Base-by-base conservation (phyloP, 1,284 basidiomycete species). In the Peniophora sp. region DNA sequence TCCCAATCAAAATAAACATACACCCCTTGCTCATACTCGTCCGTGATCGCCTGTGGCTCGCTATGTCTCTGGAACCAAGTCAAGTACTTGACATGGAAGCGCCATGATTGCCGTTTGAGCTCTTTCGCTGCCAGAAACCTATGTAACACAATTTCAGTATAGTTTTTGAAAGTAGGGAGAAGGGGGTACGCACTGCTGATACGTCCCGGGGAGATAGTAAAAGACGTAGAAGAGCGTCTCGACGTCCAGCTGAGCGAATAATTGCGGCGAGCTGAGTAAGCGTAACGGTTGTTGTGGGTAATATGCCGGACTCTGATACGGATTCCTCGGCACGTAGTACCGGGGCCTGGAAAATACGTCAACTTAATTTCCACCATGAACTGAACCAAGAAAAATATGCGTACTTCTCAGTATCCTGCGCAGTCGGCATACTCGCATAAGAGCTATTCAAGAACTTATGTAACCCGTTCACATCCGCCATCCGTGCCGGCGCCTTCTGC, bases 31-130 rank as follows among this genome's bases (percentile, higher is more conserved):
- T 99, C 97, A 66, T 98, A 99, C 69, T 99, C 97, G 63, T 98
- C 96, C 46, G 97, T 99, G 66, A 99, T 98, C 3, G 92, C 93
- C 65, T 97, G 93, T n/a, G 97, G 97, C 66, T 99, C 95, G 20
- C 92, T 95, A 63, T 97, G 93, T 50, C 97, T 83, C 69, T 99
- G 97, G 83, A 99, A 99, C 97, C 97, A 99, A 36, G 97, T 99
- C 55, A 99, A 72, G 68, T 98, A 99, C 71, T 99, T 98, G 59
- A 97, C 92, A 69, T 99, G 97, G 78, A 99, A 99, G 51, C 97
- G 85, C 97, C 97, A 99, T 52, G 92, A 95, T 68, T 98, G 96
- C 54, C 91, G 83, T 72, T 99, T 99, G 56, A 99, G 75, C 70
- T 99, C 97, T 64, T 92, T 92, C 6, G 97, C 97, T 1, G 97